A percentile compares a stretch with the other conserved stretches of the same genome.
These are phyloP conservation scores for Chrysophaeum taylorii DNA, from an alignment of 352 stramenopile genomes.

Conservation along the genomic window DNA sequence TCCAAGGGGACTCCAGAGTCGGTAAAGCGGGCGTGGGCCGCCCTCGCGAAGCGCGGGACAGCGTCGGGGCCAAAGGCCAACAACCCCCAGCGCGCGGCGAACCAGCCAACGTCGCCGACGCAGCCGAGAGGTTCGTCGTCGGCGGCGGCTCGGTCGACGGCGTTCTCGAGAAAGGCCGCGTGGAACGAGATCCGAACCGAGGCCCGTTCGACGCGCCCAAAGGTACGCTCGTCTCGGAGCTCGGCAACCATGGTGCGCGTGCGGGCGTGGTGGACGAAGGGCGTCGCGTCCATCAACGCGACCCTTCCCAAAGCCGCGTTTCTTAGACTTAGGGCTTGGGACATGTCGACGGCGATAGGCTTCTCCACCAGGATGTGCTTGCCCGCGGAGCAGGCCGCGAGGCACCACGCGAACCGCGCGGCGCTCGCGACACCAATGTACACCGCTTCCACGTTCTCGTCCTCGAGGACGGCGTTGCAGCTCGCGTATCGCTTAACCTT, in stretches of 20 bases:
- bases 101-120: not conserved
- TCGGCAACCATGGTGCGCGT: not conserved
- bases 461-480: too few species aligned
- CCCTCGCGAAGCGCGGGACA: not conserved
- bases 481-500: too few species aligned
- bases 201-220: not conserved
- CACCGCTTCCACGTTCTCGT: too few species aligned
- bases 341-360: too few species aligned
- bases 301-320: too few species aligned
- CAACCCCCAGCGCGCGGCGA: not conserved
- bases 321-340: too few species aligned
- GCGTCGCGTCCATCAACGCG: not conserved
- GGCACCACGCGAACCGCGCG: too few species aligned
- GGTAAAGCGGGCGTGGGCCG: not conserved
- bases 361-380: too few species aligned
- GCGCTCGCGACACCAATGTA: too few species aligned
- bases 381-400: too few species aligned
- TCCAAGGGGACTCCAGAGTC: not conserved
- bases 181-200: not conserved
- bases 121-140: constrained; percentile 2
- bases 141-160: not conserved
- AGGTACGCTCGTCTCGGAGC: not conserved
- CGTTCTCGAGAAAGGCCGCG: not conserved
- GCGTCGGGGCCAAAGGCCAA: not conserved
- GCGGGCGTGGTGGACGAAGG: not conserved